These are phyloP conservation scores for Vigna hirtella DNA, from an alignment of 306 rosid genomes.

Conservation along the genomic window DNA sequence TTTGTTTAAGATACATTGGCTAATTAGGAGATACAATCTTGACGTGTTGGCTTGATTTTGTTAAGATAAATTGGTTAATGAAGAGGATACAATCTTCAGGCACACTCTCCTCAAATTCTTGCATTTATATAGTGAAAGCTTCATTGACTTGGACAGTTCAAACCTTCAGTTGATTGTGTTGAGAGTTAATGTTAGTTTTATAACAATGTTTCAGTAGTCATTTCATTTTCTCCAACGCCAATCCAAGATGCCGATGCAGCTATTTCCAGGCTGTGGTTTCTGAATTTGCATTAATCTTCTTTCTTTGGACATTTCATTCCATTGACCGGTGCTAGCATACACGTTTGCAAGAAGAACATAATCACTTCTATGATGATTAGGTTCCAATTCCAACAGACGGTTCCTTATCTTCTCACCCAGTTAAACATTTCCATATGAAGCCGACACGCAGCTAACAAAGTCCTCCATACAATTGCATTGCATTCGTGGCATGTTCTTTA, in stretches of 20 bases:
- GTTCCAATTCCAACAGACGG: slow-evolving; percentile 62
- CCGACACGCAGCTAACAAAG: slow-evolving; percentile 70
- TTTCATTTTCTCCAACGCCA: slow-evolving; percentile 1
- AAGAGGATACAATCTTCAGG: slow-evolving; percentile 49
- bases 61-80: slow-evolving; percentile 52
- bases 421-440: slow-evolving; percentile 62
- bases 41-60: slow-evolving; percentile 69
- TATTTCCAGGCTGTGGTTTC: slow-evolving; percentile 68
- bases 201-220: slow-evolving; percentile 16
- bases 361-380: slow-evolving; percentile 69
- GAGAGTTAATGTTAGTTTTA: neutral
- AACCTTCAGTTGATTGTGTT: neutral
- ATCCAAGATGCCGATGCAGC: slow-evolving; percentile 51
- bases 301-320: slow-evolving; percentile 61
- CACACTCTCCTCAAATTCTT: slow-evolving; percentile 54
- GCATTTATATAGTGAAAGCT: slow-evolving; percentile 29
- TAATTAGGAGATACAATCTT: slow-evolving; percentile 53
- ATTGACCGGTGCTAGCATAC: slow-evolving; percentile 71
- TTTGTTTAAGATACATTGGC: slow-evolving; percentile 54
- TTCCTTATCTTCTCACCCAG: slow-evolving; percentile 73
- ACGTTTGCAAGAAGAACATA: slow-evolving; percentile 77
- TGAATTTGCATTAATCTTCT: slow-evolving; percentile 63
- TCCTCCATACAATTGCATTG: slow-evolving; percentile 82
- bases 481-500: slow-evolving; percentile 66
- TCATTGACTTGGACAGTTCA: neutral